Evolutionary conservation across 2,329 filamentous ascomycete species (phyloP), one percentile per base, ranked within the genome.

Genomic region (Acephala macrosclerotiorum): DNA sequence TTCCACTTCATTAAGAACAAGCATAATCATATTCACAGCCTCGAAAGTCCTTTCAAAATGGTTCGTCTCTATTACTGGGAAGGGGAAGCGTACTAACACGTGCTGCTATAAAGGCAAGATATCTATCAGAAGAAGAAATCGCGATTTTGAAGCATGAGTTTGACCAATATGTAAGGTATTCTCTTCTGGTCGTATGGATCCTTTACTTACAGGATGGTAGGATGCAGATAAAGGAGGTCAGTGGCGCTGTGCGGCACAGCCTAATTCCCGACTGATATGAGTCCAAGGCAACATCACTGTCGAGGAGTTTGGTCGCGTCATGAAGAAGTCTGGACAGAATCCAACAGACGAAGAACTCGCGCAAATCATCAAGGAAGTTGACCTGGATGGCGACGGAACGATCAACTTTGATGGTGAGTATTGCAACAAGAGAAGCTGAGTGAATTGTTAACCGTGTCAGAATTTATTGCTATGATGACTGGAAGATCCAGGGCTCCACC

Each of bases 381-480:
- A 80, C 64, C 72, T 79, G 1, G 77, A 80, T 62, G 77, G 78
- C 3, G 77, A 80, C 61, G 78, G 78, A 64, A 77, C 75, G 2
- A 79, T 79, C 64, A 79, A 78, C 68, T 79, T 80, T 64, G 77
- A 79, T 60, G 78, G 78, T 79, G 72, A 53, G 68, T 18, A 8
- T 6, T 42, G 5, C 40, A 29, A 18, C 38, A 20, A 58, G 36
- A 7, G 29, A 2, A 18, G 49, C 55, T 1, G 56, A 55, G 3
- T 57, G 67, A 51, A 56, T 61, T 45, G 25, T 60, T 29, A 61
- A 40, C 1, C 60, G 60, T 4, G 45, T 53, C 16, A 80, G 79
- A 80, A 65, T 80, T 80, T 66, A 79, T 80, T 68, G 75, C 77
- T 9, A 80, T 80, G 78, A 80, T 80, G 79, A 80, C 78, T 0